Conservation (phyloP, 192 early-diverging fungal species). For the Dispira parvispora region DNA sequence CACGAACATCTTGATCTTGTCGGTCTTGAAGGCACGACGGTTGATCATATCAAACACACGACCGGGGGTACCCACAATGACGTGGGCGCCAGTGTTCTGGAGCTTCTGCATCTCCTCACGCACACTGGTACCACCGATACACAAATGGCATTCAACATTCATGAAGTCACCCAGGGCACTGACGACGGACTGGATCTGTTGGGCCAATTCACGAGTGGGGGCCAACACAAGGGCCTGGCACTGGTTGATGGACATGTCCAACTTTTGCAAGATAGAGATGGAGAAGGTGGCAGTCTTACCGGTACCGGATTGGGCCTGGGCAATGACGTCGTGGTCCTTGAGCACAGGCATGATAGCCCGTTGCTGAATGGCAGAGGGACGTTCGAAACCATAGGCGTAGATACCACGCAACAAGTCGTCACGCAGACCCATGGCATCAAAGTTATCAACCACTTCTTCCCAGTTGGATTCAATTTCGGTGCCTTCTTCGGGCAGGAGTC, state of each 20-base stretch:
- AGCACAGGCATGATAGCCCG: constrained; percentile 92
- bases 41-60: constrained; percentile 99
- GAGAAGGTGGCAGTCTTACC: constrained; percentile 99
- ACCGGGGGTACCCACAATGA: constrained; percentile 96
- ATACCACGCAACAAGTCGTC: constrained; percentile 89
- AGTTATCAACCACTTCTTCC: constrained; percentile 86
- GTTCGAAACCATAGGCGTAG: constrained; percentile 97
- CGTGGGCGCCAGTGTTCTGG: constrained; percentile 55
- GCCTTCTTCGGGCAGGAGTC: background rate
- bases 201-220: constrained; percentile 96
- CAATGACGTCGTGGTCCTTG: constrained; percentile 95
- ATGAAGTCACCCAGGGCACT: constrained; percentile 90
- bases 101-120: constrained; percentile 78
- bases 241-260: constrained; percentile 59
- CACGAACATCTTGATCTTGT: constrained; percentile 90
- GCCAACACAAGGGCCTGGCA: constrained; percentile 93
- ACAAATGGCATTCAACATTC: constrained; percentile 85
- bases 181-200: constrained; percentile 94
- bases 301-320: constrained; percentile 99
- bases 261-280: constrained; percentile 91
- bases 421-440: constrained; percentile 89
- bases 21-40: constrained; percentile 67
- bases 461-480: constrained; percentile 65
- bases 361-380: constrained; percentile 92
- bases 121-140: constrained; percentile 93